These are phyloP conservation scores for Xylariaceae sp. DNA, from an alignment of 2,329 filamentous ascomycete genomes.

Conservation along the genomic window DNA sequence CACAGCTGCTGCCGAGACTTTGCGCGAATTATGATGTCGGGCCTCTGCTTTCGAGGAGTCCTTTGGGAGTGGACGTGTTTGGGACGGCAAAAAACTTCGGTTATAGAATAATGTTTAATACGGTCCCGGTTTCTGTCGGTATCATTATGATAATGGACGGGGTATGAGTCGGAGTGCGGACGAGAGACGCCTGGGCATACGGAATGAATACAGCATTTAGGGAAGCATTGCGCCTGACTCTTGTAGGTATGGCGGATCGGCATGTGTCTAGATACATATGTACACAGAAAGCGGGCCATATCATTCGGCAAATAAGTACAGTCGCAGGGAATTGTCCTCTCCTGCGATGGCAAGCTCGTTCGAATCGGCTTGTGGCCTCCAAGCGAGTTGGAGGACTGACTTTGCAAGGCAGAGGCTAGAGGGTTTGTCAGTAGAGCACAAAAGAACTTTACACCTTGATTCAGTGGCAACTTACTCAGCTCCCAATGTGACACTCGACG, in stretches of 20 bases:
- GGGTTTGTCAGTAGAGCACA: conserved; percentile 13
- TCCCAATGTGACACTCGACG: conserved; percentile 34
- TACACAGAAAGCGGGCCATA: no score
- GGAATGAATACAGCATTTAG: no score
- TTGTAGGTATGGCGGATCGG: no score
- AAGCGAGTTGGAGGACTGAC: conserved; percentile 65
- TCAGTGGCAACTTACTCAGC: conserved; percentile 37
- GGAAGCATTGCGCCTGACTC: no score
- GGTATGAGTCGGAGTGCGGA: no score
- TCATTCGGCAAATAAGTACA: conserved; percentile 46
- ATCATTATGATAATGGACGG: no score
- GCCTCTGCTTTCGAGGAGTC: no score
- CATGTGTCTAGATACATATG: no score
- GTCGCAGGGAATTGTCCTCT: conserved; percentile 59
- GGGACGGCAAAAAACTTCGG: neutral
- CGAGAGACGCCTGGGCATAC: no score
- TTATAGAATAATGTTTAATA: conserved; percentile 4
- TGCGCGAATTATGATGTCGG: conserved; percentile 40
- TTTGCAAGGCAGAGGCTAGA: conserved; percentile 58
- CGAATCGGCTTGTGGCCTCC: conserved; percentile 51
- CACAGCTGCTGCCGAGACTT: conserved; percentile 26
- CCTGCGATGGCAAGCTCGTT: conserved; percentile 53
- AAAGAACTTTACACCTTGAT: neutral
- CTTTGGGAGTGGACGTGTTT: no score
- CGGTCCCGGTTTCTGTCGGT: neutral